Evolutionary conservation across 2,329 filamentous ascomycete species (phyloP).

Genomic region (Immersiporthe knoxdaviesiana): DNA sequence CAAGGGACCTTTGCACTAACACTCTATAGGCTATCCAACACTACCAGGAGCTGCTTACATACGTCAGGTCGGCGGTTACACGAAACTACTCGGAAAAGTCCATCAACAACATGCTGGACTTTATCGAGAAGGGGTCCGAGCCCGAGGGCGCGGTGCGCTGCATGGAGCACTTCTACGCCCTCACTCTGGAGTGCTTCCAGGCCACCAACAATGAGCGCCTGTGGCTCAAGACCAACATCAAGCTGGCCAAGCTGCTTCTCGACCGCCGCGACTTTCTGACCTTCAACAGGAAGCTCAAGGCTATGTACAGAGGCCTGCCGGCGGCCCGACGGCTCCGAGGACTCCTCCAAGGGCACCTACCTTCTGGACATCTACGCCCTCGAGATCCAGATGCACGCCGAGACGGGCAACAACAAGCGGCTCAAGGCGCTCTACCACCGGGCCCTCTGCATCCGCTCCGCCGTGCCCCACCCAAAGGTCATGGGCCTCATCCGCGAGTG

Average conservation of each 20-base stretch:
- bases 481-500: slow-evolving; percentile 99
- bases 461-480: slow-evolving; percentile 96
- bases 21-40: slow-evolving; percentile 77
- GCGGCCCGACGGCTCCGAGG: slow-evolving; percentile 81
- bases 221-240: slow-evolving; percentile 98
- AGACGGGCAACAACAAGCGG: slow-evolving; percentile 96
- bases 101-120: slow-evolving; percentile 99
- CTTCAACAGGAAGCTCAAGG: slow-evolving; percentile 80
- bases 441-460: slow-evolving; percentile 90
- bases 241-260: slow-evolving; percentile 87
- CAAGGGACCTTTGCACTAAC: slow-evolving; percentile 30
- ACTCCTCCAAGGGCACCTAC: slow-evolving; percentile 95
- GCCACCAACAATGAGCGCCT: slow-evolving; percentile 96
- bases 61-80: slow-evolving; percentile 95
- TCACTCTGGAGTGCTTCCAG: slow-evolving; percentile 93
- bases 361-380: slow-evolving; percentile 93
- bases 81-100: slow-evolving; percentile 99
- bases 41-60: slow-evolving; percentile 92
- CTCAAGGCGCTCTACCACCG: slow-evolving; percentile 91
- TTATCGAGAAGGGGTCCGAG: slow-evolving; percentile 86
- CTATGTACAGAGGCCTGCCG: slow-evolving; percentile 91
- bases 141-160: slow-evolving; percentile 73
- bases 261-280: slow-evolving; percentile 86
- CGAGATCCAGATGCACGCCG: slow-evolving; percentile 98
- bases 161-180: slow-evolving; percentile 94